These are phyloP conservation scores for Gossypium mustelinum DNA, from an alignment of 345 rosid genomes.

Conservation along the genomic window DNA sequence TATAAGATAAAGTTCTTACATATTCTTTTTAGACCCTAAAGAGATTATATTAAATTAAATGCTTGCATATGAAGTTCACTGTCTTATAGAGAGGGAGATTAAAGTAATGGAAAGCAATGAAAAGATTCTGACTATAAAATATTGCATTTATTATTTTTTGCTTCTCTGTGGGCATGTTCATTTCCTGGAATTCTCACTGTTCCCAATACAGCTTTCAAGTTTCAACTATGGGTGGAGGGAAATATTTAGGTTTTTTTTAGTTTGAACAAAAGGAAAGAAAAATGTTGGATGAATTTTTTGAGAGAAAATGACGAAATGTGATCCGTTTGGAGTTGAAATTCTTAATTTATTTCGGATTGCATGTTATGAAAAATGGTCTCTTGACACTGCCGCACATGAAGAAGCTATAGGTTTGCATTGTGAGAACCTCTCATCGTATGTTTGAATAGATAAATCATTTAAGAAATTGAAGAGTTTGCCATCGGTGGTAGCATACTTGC, in stretches of 20 bases:
- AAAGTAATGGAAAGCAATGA: not conserved
- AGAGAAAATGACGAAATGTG: too few relatives aligned
- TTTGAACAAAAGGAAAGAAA: not conserved
- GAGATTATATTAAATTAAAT: constrained; percentile 2
- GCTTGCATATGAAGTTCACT: not conserved
- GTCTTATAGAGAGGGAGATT: not conserved
- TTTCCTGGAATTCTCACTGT: constrained; percentile 15
- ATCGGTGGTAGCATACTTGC: too few relatives aligned
- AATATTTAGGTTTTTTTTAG: not conserved
- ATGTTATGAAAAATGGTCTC: too few relatives aligned
- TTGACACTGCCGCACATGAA: too few relatives aligned
- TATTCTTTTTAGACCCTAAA: not conserved
- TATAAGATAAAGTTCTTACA: not conserved
- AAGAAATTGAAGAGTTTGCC: too few relatives aligned
- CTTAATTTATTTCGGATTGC: too few relatives aligned
- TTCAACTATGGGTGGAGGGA: not conserved
- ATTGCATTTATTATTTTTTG: not conserved
- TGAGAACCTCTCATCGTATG: too few relatives aligned
- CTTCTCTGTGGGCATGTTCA: constrained; percentile 12
- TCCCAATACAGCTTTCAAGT: constrained; percentile 17
- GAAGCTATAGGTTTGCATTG: too few relatives aligned
- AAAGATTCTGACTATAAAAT: not conserved
- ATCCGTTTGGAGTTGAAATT: too few relatives aligned
- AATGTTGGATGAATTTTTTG: too few relatives aligned
- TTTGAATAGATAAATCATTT: too few relatives aligned